Percentiles rank a stretch among this genome's conserved stretches.
These are phyloP conservation scores for Marsdenia floribunda DNA, from an alignment of 257 asterid species.

Conservation along the genomic window DNA sequence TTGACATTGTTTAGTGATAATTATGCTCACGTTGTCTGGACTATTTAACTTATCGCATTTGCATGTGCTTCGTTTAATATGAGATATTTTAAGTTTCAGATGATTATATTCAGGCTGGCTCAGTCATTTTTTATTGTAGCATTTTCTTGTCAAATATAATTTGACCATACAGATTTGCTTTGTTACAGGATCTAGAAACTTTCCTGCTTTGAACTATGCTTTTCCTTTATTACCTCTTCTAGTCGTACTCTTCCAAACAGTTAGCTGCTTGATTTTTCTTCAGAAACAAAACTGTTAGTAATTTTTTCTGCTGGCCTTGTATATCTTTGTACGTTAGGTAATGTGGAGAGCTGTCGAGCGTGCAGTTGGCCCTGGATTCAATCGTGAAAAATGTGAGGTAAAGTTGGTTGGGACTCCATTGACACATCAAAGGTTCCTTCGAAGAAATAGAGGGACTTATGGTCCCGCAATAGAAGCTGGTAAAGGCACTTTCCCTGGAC, in stretches of 20 bases:
- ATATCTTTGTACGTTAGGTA: conserved; percentile 36
- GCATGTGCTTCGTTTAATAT: not conserved
- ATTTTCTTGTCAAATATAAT: not conserved
- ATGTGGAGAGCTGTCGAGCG: conserved; percentile 95
- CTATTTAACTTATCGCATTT: not conserved
- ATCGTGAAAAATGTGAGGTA: conserved; percentile 75
- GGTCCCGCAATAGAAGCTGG: conserved; percentile 97
- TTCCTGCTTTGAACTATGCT: not conserved
- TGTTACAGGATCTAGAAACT: not conserved
- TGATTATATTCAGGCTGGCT: not conserved
- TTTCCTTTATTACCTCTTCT: not conserved
- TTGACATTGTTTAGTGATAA: not conserved
- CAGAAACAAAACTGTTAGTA: not conserved
- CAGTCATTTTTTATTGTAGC: not conserved
- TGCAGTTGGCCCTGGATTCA: conserved; percentile 74
- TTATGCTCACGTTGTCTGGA: not conserved
- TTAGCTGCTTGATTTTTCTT: not conserved
- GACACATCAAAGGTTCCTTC: conserved; percentile 77
- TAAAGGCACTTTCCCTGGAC: conserved; percentile 70
- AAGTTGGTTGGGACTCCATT: conserved; percentile 84
- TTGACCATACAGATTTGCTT: not conserved
- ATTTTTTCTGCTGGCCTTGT: not conserved
- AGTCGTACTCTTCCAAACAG: not conserved
- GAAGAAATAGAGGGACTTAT: conserved; percentile 78
- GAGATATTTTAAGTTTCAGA: not conserved